Evolutionary conservation across 1,284 basidiomycete genomes (phyloP), one percentile per base, ranked within the genome.

Genomic region (Cutaneotrichosporon sp.): DNA sequence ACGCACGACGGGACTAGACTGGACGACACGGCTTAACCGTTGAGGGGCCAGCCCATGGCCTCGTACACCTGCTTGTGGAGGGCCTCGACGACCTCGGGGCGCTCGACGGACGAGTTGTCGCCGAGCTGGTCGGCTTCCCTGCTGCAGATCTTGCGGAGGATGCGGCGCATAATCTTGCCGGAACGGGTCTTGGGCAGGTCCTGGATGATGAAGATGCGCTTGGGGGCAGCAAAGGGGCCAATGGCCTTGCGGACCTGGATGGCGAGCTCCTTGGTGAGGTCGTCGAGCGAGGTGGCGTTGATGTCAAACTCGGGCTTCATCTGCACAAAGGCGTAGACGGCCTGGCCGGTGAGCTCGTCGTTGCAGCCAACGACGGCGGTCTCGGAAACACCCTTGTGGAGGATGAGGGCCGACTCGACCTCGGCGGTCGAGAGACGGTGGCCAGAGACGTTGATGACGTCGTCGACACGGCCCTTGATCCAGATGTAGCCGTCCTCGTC

Each of bases 371-470:
- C 89, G 22, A 94, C 91, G 45, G 92, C 93, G 1, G 93, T 90
- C 80, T 98, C 94, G 4, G 92, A 91, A 36, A 97, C 91, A 61
- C 93, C 94, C 58, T 84, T 83, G 80, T 97, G 93, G 65, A 88
- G 77, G 74, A 97, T 94, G 48, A 98, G 81, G 3, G 93, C 93
- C 5, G 88, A 90, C 79, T 98, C 94, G 63, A 98, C 94, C 78
- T 98, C 94, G 54, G 94, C 93, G 0, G 94, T 98, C 38, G 90
- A 94, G 51, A 98, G 80, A 70, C 96, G 87, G 76, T 98, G 94
- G 3, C 94, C 96, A 36, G 94, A 96, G 33, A 94, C 90, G 76
- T 75, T 75, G 70, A 75, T 75, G 38, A 75, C 73, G 52, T 75
- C 70, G 75, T 98, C 94, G 40, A 98, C 85, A 66, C 94, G 86